These are phyloP conservation scores for Tylopilus sp. DNA, from an alignment of 1,284 basidiomycete species.

Conservation along the genomic window DNA sequence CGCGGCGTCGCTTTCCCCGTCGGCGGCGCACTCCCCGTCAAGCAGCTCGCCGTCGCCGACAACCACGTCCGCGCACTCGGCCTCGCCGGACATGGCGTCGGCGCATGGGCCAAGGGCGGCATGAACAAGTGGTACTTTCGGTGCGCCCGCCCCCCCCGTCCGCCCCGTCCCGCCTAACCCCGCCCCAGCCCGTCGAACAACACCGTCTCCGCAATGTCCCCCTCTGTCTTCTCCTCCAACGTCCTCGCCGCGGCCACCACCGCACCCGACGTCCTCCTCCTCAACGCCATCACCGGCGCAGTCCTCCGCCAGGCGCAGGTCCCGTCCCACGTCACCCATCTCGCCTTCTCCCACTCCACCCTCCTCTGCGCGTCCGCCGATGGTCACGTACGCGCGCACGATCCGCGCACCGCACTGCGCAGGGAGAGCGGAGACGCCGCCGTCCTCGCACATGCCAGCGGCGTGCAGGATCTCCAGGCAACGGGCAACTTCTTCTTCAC, in stretches of 20 bases:
- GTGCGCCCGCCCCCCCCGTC: slow-evolving; percentile 39
- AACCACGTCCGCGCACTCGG: slow-evolving; percentile 69
- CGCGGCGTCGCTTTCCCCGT: slow-evolving; percentile 80
- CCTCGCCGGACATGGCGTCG: slow-evolving; percentile 58
- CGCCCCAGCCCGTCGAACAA: slow-evolving; percentile 19
- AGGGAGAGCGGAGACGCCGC: slow-evolving; percentile 47
- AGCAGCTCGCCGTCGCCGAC: slow-evolving; percentile 73
- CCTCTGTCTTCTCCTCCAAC: slow-evolving; percentile 49
- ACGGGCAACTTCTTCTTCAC: slow-evolving; percentile 80
- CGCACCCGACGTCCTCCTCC: slow-evolving; percentile 62
- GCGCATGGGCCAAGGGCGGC: slow-evolving; percentile 79
- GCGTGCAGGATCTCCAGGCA: slow-evolving; percentile 80
- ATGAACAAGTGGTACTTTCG: slow-evolving; percentile 75
- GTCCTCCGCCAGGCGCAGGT: slow-evolving; percentile 59
- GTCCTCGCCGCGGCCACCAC: slow-evolving; percentile 66
- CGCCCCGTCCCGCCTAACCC: not conserved
- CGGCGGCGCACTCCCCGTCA: slow-evolving; percentile 62
- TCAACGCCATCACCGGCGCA: slow-evolving; percentile 76
- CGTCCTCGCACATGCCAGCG: slow-evolving; percentile 77
- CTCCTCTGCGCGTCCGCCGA: slow-evolving; percentile 81
- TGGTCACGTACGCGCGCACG: slow-evolving; percentile 82
- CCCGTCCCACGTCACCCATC: slow-evolving; percentile 60
- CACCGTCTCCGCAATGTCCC: slow-evolving; percentile 61
- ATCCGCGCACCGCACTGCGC: slow-evolving; percentile 68
- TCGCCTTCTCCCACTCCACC: slow-evolving; percentile 61